Conservation (phyloP, 176 grass and related monocot species). For the Stipa capillata region DNA sequence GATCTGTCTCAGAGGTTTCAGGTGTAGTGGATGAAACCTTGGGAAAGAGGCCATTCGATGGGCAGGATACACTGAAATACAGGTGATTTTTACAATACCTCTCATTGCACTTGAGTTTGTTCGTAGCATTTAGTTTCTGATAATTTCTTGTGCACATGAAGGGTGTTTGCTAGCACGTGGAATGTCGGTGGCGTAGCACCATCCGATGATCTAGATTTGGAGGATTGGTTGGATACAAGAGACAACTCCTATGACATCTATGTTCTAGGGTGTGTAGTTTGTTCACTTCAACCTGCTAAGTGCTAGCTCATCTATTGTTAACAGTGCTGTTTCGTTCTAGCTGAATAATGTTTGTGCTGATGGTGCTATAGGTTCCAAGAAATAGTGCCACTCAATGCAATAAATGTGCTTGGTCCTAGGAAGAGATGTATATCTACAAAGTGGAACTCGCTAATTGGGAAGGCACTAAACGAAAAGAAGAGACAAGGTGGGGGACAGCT, state of each 20-base stretch:
- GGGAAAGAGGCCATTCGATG: conserved; percentile 28
- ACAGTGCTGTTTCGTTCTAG: neutral
- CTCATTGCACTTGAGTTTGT: conserved; percentile 3
- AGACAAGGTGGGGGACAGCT: neutral
- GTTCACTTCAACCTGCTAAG: neutral
- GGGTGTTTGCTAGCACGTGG: conserved; percentile 86
- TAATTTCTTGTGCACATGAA: conserved; percentile 26
- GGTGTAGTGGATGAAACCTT: conserved; percentile 36
- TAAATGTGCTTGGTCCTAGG: conserved; percentile 81
- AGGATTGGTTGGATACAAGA: conserved; percentile 71
- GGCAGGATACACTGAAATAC: conserved; percentile 47
- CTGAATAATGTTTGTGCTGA: conserved; percentile 12
- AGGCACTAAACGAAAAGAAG: conserved; percentile 53
- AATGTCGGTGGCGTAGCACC: conserved; percentile 73
- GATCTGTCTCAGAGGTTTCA: conserved; percentile 47
- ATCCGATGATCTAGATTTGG: conserved; percentile 64
- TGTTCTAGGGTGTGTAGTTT: conserved; percentile 89
- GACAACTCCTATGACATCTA: conserved; percentile 73
- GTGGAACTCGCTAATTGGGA: conserved; percentile 71
- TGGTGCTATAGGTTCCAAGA: conserved; percentile 77
- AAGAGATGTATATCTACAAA: conserved; percentile 54
- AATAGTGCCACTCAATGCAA: conserved; percentile 75
- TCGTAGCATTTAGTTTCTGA: conserved; percentile 10
- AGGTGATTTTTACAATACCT: conserved; percentile 38
- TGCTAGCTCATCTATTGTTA: neutral